These are phyloP conservation scores for Sclerotinia sclerotiorum DNA, from an alignment of 2,329 filamentous ascomycete species.

Conservation along the genomic window DNA sequence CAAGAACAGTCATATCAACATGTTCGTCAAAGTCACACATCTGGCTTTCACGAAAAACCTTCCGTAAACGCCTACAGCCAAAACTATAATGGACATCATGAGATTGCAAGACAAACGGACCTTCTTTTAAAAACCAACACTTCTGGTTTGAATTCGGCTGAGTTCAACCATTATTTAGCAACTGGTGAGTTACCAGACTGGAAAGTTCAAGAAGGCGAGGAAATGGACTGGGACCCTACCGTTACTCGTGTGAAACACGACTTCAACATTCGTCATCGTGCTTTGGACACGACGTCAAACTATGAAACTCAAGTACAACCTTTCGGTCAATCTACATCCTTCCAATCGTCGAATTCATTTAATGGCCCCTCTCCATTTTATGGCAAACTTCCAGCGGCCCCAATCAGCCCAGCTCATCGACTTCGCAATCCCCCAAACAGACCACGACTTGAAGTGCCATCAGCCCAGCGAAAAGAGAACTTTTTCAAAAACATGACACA, in stretches of 20 bases:
- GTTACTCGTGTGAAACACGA: conserved; percentile 17
- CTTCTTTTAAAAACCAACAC: conserved; percentile 30
- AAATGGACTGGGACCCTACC: conserved; percentile 68
- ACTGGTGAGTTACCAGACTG: conserved; percentile 20
- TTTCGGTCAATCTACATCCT: conserved; percentile 27
- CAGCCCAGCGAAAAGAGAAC: conserved; percentile 48
- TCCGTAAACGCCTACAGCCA: neutral
- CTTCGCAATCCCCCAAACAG: conserved; percentile 61
- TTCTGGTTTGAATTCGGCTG: conserved; percentile 23
- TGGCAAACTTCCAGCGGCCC: conserved; percentile 68
- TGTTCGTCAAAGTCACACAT: conserved; percentile 2
- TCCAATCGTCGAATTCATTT: neutral
- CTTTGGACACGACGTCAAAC: conserved; percentile 50
- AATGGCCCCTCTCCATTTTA: conserved; percentile 55
- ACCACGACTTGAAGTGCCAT: conserved; percentile 51
- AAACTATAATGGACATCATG: conserved; percentile 6
- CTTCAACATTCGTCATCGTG: conserved; percentile 51
- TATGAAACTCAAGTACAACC: conserved; percentile 42
- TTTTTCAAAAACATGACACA: conserved; percentile 47
- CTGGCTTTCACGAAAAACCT: neutral
- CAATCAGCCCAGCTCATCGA: conserved; percentile 62
- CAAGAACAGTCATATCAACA: neutral
- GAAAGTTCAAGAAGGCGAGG: conserved; percentile 13
- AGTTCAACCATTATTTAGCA: conserved; percentile 23
- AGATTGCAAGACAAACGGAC: conserved; percentile 5